Percentiles rank a stretch among this genome's conserved stretches.
Conservation (phyloP, 2,329 filamentous ascomycete genomes). For the Claviceps africana region DNA sequence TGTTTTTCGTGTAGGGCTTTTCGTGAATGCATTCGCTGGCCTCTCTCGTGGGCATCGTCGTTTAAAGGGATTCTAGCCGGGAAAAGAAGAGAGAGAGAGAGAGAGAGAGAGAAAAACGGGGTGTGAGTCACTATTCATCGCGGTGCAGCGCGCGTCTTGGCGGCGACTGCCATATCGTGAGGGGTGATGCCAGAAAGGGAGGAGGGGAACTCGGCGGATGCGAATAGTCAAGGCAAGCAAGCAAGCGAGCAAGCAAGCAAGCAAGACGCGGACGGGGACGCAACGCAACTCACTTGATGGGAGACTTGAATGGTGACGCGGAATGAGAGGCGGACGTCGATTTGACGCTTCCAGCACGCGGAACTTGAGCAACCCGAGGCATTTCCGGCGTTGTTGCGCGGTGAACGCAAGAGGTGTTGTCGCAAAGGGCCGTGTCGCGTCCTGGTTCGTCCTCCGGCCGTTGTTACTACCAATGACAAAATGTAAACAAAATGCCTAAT, state of each 20-base stretch:
- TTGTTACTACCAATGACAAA: neutral
- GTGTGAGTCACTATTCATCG: conserved; percentile 1
- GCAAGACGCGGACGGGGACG: too few species aligned
- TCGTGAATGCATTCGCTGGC: conserved; percentile 70
- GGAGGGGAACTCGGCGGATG: neutral
- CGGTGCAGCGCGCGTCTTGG: neutral
- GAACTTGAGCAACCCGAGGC: conserved; percentile 44
- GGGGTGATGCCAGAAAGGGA: neutral
- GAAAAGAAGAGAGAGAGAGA: too few species aligned
- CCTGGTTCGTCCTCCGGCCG: conserved; percentile 4
- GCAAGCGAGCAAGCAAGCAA: too few species aligned
- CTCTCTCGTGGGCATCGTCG: conserved; percentile 88
- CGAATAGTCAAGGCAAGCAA: neutral
- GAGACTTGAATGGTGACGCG: conserved; percentile 42
- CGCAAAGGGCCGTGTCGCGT: conserved; percentile 5
- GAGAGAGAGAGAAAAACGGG: conserved; percentile 5
- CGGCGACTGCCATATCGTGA: neutral
- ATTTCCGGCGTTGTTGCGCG: conserved; percentile 22
- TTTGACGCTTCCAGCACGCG: conserved; percentile 34
- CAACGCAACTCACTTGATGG: conserved; percentile 36
- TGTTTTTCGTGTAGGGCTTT: conserved; percentile 81
- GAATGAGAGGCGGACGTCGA: conserved; percentile 31
- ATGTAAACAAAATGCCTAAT: conserved; percentile 9
- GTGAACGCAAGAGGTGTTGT: neutral
- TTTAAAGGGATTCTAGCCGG: conserved; percentile 82